A percentile compares a stretch with the other conserved stretches of the same genome.
Conservation (phyloP, 2,329 filamentous ascomycete species). For the Ceratocystis papillata region DNA sequence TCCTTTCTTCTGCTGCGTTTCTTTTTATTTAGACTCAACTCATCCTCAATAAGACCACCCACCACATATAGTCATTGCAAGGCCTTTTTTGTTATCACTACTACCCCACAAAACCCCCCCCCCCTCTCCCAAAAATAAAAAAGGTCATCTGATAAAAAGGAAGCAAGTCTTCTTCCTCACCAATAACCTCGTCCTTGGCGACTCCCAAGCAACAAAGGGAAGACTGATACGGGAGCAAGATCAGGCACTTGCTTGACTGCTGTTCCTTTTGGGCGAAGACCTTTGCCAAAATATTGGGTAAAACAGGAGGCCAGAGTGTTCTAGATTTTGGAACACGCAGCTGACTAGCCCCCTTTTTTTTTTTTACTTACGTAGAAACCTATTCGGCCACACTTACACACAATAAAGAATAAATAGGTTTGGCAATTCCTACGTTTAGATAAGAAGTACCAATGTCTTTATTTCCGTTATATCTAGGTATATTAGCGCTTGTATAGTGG, state of each 20-base stretch:
- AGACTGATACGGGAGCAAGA: background rate
- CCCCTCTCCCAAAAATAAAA: background rate
- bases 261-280: too few species aligned
- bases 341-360: background rate
- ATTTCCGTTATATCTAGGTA: background rate
- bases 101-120: background rate
- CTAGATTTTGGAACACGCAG: background rate
- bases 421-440: background rate
- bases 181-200: background rate
- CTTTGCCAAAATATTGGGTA: background rate
- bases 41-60: background rate
- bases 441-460: background rate
- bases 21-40: background rate
- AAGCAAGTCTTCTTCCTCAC: background rate
- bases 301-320: constrained; percentile 10
- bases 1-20: background rate
- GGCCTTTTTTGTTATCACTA: background rate
- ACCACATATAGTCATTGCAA: background rate
- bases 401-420: too few species aligned
- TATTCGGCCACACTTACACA: background rate
- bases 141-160: constrained; percentile 8
- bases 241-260: background rate
- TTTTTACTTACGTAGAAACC: background rate
- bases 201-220: background rate
- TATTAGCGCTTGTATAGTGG: background rate